Base-by-base conservation (phyloP, 2,329 filamentous ascomycete genomes). In the Xylaria sp. region DNA sequence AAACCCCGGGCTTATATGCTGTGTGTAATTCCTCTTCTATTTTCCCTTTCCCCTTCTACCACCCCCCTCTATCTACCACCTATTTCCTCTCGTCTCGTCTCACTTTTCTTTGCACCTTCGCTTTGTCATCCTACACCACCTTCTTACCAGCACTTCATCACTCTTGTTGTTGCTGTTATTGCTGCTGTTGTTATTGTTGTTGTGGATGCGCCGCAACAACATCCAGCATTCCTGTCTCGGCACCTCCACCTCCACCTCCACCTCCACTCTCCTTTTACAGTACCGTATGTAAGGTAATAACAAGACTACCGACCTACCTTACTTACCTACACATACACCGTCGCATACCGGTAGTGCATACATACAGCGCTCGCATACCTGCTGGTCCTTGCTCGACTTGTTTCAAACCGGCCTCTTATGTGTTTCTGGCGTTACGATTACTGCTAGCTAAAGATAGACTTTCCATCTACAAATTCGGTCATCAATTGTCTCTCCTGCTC, bases 231-330 rank as follows among this genome's bases (percentile, higher is more conserved):
- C 42, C 66, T 55, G 42, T 59, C 49, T 51, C 49, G 17, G 33
- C 54, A 25, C 42, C 57, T 55, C 62, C 66, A 57, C 58, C n/a
- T n/a, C n/a, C n/a, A n/a, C n/a, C n/a, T n/a, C n/a, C n/a, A n/a
- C n/a, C n/a, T n/a, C n/a, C n/a, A n/a, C n/a, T n/a, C n/a, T 63
- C 66, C 49, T 65, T 62, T 39, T 10, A 27, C 49, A n/a, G 25
- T 31, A 50, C 25, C 13, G 27, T 29, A 50, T n/a, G n/a, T n/a
- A n/a, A n/a, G n/a, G n/a, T n/a, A n/a, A n/a, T n/a, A 50, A 27
- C 31, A 50, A 27, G 25, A 20, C 45, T 29, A 10, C 25, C 42
- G n/a, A 17, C 42, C 10, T 49, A 49, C 15, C 6, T 5, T 47
- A 49, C 39, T 33, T 27, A 47, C 36, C 56, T 29, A n/a, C 20